These are phyloP conservation scores for Malus sylvestris DNA, from an alignment of 306 rosid genomes.

Conservation along the genomic window DNA sequence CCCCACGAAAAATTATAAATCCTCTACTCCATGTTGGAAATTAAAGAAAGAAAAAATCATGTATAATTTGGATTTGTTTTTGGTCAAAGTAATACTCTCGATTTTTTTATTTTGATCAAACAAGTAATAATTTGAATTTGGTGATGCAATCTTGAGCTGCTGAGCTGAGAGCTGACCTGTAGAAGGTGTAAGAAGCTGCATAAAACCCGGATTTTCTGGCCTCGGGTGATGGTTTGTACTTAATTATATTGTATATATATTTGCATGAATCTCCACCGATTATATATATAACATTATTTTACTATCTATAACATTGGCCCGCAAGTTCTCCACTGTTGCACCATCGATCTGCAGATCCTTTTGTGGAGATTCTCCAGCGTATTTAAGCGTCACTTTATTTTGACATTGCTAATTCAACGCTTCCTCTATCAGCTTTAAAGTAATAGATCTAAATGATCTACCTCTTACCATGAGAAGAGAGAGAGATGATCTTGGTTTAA, in stretches of 20 bases:
- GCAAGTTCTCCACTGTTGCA: constrained; percentile 2
- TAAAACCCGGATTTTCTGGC: constrained; percentile 12
- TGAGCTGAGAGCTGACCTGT: background rate
- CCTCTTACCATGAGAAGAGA: background rate
- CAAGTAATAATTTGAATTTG: background rate
- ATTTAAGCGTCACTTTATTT: background rate
- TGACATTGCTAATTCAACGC: background rate
- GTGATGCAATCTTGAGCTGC: background rate
- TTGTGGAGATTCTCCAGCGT: background rate
- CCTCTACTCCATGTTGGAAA: background rate
- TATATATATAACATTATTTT: constrained; percentile 2
- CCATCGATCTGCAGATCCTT: constrained; percentile 8
- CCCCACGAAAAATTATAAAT: background rate
- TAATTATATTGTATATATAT: background rate
- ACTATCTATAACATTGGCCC: constrained; percentile 8
- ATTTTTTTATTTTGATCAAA: background rate
- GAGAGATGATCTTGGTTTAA: too few relatives aligned
- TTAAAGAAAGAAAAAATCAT: background rate
- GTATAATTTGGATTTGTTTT: background rate
- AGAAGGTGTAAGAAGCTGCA: background rate
- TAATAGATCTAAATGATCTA: background rate
- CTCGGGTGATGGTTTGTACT: background rate
- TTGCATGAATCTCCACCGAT: constrained; percentile 9
- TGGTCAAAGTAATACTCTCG: too few relatives aligned
- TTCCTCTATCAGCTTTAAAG: background rate